Evolutionary conservation across 805 yeast species (phyloP).

Genomic region (Saccharomyces paradoxus): DNA sequence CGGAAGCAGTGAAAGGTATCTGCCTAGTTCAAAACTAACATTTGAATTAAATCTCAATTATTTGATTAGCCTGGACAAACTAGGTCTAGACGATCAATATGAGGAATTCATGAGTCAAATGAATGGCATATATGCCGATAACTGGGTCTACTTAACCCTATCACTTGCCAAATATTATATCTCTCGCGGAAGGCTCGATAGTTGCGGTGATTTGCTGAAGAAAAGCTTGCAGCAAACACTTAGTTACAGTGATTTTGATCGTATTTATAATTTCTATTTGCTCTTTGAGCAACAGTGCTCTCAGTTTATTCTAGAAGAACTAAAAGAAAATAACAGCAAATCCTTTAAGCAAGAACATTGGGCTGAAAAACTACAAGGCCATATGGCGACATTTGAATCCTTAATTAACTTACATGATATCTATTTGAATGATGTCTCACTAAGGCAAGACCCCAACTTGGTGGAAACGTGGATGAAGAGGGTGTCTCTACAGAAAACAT

Average conservation of each 20-base stretch:
- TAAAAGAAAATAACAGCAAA: background rate
- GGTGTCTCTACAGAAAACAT: constrained; percentile 37
- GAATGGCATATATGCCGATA: constrained; percentile 46
- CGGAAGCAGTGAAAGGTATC: background rate
- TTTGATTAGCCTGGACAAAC: constrained; percentile 8
- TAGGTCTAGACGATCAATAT: constrained; percentile 16
- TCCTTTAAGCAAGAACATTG: constrained; percentile 19
- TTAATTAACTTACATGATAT: constrained; percentile 51
- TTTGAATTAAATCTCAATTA: constrained; percentile 10
- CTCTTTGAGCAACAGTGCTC: constrained; percentile 37
- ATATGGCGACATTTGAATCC: constrained; percentile 42
- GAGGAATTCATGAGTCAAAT: constrained; percentile 19
- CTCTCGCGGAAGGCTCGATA: constrained; percentile 12
- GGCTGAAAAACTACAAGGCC: constrained; percentile 35
- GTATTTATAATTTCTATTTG: constrained; percentile 53
- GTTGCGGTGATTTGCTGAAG: constrained; percentile 35
- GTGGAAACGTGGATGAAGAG: constrained; percentile 66
- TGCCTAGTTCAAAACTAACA: constrained; percentile 6
- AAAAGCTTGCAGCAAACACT: constrained; percentile 39
- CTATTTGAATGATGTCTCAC: constrained; percentile 55
- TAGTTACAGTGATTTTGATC: constrained; percentile 54
- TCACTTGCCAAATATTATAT: constrained; percentile 43
- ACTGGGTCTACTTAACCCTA: constrained; percentile 41
- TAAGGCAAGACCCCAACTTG: constrained; percentile 54
- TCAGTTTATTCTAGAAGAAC: background rate